Conservation (phyloP, 768 basidiomycete species). For the Hygrophorus pudorinus region DNA sequence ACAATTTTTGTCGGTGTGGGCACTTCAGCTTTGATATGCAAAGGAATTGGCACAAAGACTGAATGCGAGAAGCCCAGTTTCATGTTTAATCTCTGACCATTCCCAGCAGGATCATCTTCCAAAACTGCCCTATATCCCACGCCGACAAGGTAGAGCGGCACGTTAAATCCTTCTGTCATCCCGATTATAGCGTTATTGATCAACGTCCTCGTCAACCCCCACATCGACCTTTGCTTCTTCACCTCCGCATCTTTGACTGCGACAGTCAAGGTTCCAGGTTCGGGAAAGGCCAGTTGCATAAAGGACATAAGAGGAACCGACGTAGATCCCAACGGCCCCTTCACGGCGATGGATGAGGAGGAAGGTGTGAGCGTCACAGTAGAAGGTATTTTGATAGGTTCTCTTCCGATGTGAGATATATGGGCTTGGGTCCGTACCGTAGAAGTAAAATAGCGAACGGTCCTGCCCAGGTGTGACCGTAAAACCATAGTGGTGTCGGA, state of each 20-base stretch:
- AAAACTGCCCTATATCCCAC: constrained; percentile 88
- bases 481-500: no score
- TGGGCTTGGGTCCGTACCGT: constrained; percentile 36
- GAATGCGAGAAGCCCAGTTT: constrained; percentile 91
- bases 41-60: constrained; percentile 74
- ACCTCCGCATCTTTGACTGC: constrained; percentile 55
- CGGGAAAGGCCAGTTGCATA: constrained; percentile 33
- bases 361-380: constrained; percentile 33
- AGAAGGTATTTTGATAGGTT: constrained; percentile 40
- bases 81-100: constrained; percentile 69
- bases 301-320: constrained; percentile 36
- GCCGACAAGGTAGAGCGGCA: constrained; percentile 84
- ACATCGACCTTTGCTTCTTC: constrained; percentile 79
- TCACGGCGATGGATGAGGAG: constrained; percentile 29
- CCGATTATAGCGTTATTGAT: constrained; percentile 86
- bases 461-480: constrained; percentile 23
- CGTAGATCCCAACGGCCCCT: constrained; percentile 38
- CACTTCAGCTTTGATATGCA: constrained; percentile 71
- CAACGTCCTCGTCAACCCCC: constrained; percentile 91
- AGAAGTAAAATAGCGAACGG: constrained; percentile 37
- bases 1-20: constrained; percentile 78
- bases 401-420: constrained; percentile 58
- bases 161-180: constrained; percentile 79
- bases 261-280: constrained; percentile 29
- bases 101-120: constrained; percentile 70